phyloP scores from a whole-genome alignment of 2,329 filamentous ascomycete genomes.

The Aspergillus nomiae region DNA sequence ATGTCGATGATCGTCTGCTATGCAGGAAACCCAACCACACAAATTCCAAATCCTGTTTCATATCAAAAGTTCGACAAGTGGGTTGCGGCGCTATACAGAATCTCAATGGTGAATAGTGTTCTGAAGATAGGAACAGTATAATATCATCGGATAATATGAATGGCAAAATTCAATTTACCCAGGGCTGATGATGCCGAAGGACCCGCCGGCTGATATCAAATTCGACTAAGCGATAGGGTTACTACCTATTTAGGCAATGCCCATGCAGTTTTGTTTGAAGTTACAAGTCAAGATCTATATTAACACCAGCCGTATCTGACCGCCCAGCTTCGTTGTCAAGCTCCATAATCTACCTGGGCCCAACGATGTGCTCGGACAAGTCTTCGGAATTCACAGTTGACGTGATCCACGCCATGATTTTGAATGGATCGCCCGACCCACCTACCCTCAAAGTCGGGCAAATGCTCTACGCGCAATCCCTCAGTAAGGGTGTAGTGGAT shows the following conservation, averaged over 20 bases:
- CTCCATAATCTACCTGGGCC: not conserved
- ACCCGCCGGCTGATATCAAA: not conserved
- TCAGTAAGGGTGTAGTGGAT: not conserved
- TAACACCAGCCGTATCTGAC: not conserved
- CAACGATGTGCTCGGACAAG: not conserved
- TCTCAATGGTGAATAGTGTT: not conserved
- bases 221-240: not conserved
- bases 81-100: not conserved
- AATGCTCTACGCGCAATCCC: not conserved
- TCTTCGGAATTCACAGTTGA: slow-evolving; percentile 3
- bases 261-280: not conserved
- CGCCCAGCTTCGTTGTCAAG: not conserved
- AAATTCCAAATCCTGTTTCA: not conserved
- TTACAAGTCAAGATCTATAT: not conserved
- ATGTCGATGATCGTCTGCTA: not conserved
- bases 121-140: not conserved
- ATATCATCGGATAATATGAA: not conserved
- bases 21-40: not conserved
- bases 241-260: not conserved
- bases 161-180: not conserved
- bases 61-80: not conserved
- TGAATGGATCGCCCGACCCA: slow-evolving; percentile 1
- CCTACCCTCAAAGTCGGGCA: not conserved
- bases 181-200: not conserved
- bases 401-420: not conserved